phyloP scores from a whole-genome alignment of 1,139 yeast species.

The Yamadazyma diospyri region DNA sequence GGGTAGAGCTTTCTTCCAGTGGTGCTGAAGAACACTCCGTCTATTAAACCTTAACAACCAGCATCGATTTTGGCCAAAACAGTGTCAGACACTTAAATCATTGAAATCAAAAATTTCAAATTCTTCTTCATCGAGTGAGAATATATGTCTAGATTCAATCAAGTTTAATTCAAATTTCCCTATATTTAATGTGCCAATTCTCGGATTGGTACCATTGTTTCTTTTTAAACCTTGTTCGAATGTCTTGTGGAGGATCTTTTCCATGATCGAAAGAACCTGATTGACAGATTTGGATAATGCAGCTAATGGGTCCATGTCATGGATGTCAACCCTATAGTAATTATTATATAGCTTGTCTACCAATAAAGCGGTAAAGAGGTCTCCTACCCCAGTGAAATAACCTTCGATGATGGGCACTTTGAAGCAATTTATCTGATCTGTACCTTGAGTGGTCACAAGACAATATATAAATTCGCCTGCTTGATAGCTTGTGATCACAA shows the following conservation, averaged over 20 bases:
- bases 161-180: slow-evolving; percentile 40
- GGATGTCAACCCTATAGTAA: slow-evolving; percentile 6
- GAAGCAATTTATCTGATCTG: slow-evolving; percentile 24
- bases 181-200: slow-evolving; percentile 39
- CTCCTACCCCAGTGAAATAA: slow-evolving; percentile 92
- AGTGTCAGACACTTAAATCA: too few relatives aligned
- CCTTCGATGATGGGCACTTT: slow-evolving; percentile 58
- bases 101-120: slow-evolving; percentile 8
- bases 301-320: slow-evolving; percentile 6
- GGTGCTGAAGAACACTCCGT: slow-evolving; percentile 31
- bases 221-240: slow-evolving; percentile 8
- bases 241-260: slow-evolving; percentile 42
- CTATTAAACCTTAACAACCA: background rate
- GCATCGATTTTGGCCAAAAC: too few relatives aligned
- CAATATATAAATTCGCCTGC: slow-evolving; percentile 38
- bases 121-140: slow-evolving; percentile 23
- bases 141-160: slow-evolving; percentile 33
- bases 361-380: slow-evolving; percentile 76
- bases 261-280: slow-evolving; percentile 50
- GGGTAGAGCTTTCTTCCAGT: slow-evolving; percentile 62
- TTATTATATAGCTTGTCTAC: slow-evolving; percentile 53
- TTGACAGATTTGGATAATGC: slow-evolving; percentile 34
- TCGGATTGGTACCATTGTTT: background rate
- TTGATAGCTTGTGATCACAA: slow-evolving; percentile 54
- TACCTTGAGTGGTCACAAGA: slow-evolving; percentile 43